These are phyloP conservation scores for Fremontodendron californicum DNA, from an alignment of 345 rosid species.

Conservation along the genomic window DNA sequence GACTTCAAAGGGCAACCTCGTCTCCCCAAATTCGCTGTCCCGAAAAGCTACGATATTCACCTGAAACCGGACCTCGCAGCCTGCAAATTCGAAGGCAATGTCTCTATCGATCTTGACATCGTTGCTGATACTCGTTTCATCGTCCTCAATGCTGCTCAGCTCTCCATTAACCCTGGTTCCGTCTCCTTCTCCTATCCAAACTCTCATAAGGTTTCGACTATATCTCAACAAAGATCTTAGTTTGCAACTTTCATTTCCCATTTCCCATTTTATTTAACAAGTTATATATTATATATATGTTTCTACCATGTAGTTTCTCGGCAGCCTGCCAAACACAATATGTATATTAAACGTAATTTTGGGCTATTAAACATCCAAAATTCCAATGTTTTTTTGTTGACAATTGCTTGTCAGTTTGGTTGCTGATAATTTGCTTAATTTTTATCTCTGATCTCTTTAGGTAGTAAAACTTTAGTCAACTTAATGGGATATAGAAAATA, in stretches of 20 bases:
- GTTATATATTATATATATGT: too few relatives aligned
- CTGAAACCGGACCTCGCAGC: slow-evolving; percentile 73
- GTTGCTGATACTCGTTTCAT: slow-evolving; percentile 56
- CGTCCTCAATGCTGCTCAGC: slow-evolving; percentile 92
- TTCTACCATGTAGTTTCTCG: background rate
- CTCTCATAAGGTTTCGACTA: slow-evolving; percentile 48
- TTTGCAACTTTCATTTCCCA: background rate
- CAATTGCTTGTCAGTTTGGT: background rate
- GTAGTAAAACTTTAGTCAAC: background rate
- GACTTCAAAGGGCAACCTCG: slow-evolving; percentile 80
- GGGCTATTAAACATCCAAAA: background rate
- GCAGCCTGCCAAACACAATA: background rate
- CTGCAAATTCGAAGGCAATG: slow-evolving; percentile 68
- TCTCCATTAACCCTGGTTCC: slow-evolving; percentile 41
- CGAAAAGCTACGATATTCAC: slow-evolving; percentile 67
- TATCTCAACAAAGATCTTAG: background rate
- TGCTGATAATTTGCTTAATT: background rate
- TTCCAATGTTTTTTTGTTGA: background rate
- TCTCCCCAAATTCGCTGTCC: slow-evolving; percentile 78
- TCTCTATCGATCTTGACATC: slow-evolving; percentile 56
- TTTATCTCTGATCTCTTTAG: background rate
- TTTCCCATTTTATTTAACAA: background rate
- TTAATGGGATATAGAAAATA: background rate
- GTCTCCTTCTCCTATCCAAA: slow-evolving; percentile 41
- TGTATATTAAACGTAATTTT: background rate